Conservation (phyloP, 2,329 filamentous ascomycete species). For the Cryphonectria nitschkei region DNA sequence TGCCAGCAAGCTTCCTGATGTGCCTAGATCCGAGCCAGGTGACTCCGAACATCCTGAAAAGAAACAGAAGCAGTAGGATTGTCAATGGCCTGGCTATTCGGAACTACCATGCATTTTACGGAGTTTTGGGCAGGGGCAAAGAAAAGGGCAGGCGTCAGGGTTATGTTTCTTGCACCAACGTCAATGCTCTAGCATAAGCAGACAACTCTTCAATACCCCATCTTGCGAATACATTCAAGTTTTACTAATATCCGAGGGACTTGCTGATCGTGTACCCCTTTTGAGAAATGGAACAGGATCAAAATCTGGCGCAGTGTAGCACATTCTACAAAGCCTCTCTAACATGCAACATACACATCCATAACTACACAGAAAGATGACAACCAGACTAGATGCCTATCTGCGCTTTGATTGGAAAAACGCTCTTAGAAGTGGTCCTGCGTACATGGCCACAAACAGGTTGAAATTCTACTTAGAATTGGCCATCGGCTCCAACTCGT, state of each 20-base stretch:
- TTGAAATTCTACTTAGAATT: background rate
- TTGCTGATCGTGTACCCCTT: background rate
- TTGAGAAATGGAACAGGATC: background rate
- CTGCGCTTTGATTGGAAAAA: background rate
- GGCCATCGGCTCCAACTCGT: background rate
- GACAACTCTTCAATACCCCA: constrained; percentile 6
- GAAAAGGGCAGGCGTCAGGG: constrained; percentile 11
- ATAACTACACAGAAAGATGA: background rate
- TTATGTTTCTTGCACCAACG: background rate
- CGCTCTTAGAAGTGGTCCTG: background rate
- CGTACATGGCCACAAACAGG: background rate
- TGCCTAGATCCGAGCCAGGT: constrained; percentile 35
- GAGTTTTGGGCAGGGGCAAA: constrained; percentile 15
- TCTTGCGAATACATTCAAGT: background rate
- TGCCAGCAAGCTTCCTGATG: constrained; percentile 35
- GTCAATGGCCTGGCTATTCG: background rate
- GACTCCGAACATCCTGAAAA: constrained; percentile 34
- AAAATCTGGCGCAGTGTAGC: background rate
- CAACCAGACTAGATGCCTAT: background rate
- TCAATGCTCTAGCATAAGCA: background rate
- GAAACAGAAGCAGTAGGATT: constrained; percentile 33
- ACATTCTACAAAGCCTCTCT: background rate
- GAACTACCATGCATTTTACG: constrained; percentile 15
- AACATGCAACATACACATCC: background rate
- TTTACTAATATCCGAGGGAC: background rate